A percentile compares a stretch with the other conserved stretches of the same genome.
These are phyloP conservation scores for Macaranga tanarius DNA, from an alignment of 441 rosid genomes.

Conservation along the genomic window DNA sequence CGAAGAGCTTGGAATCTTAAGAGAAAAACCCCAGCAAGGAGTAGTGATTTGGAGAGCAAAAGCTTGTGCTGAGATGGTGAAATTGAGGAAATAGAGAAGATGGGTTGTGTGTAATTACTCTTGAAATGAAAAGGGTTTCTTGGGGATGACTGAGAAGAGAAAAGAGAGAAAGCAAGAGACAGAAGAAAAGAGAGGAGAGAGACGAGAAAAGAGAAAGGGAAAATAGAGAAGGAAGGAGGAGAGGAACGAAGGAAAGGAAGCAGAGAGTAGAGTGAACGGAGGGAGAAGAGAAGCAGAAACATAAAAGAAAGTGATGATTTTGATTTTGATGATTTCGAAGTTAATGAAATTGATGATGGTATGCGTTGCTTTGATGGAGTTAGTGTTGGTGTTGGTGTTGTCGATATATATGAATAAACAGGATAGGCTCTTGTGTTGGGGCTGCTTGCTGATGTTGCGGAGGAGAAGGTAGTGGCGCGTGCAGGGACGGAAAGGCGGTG, in stretches of 20 bases:
- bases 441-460: constrained; percentile 13
- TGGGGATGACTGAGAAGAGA: constrained; percentile 25
- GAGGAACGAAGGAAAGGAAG: constrained; percentile 83
- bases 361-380: constrained; percentile 69
- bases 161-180: constrained; percentile 46
- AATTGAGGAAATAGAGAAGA: constrained; percentile 47
- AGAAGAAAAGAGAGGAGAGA: constrained; percentile 68
- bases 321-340: constrained; percentile 36
- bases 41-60: constrained; percentile 47
- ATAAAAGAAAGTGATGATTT: constrained; percentile 66
- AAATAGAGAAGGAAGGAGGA: constrained; percentile 65
- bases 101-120: constrained; percentile 32
- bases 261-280: constrained; percentile 81
- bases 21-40: constrained; percentile 63
- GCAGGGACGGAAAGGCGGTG: constrained; percentile 53
- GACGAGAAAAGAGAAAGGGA: constrained; percentile 72
- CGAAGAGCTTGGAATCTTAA: constrained; percentile 84
- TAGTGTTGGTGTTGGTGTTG: constrained; percentile 82
- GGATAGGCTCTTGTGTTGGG: constrained; percentile 44
- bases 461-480: constrained; percentile 25
- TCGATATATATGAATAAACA: constrained; percentile 33
- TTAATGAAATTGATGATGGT: constrained; percentile 32
- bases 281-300: constrained; percentile 69
- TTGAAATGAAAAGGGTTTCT: constrained; percentile 26
- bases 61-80: constrained; percentile 53